A percentile compares a stretch with the other conserved stretches of the same genome.
Evolutionary conservation across 139 green algal species (phyloP).

Genomic region (Zygnema cylindricum): DNA sequence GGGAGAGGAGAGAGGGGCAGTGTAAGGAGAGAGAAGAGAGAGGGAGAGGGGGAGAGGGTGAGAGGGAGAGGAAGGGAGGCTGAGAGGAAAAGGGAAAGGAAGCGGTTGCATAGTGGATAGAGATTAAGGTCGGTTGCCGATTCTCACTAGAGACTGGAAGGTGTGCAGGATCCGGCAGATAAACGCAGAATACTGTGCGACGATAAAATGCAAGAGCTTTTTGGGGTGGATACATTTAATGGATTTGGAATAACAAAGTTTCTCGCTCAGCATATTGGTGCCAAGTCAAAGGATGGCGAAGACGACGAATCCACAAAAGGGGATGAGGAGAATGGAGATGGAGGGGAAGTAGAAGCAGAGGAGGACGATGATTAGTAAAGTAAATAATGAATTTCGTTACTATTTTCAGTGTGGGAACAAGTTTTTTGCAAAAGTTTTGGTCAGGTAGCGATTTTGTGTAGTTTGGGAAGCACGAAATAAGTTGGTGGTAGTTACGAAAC

Average conservation of each 20-base stretch:
- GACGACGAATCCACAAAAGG: background rate
- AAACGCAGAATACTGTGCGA: constrained; percentile 54
- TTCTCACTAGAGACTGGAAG: background rate
- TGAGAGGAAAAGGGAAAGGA: background rate
- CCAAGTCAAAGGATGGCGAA: background rate
- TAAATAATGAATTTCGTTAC: constrained; percentile 10
- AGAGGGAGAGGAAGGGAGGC: too few relatives aligned
- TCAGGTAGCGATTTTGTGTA: too few relatives aligned
- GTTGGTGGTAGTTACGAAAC: too few relatives aligned
- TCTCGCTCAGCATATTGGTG: constrained; percentile 41
- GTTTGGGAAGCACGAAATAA: too few relatives aligned
- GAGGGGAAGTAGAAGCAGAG: constrained; percentile 14
- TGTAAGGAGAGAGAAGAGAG: too few relatives aligned
- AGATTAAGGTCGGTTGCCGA: background rate
- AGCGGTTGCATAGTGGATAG: background rate
- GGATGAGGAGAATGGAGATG: background rate
- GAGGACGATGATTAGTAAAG: background rate
- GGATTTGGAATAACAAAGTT: constrained; percentile 63
- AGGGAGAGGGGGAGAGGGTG: too few relatives aligned
- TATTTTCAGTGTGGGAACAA: too few relatives aligned
- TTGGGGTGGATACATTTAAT: constrained; percentile 53
- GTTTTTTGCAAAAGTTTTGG: too few relatives aligned
- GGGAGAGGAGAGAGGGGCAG: too few relatives aligned
- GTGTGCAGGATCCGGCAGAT: constrained; percentile 55
- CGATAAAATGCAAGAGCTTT: constrained; percentile 50